Evolutionary conservation across 805 yeast species (phyloP).

Genomic region (Suhomyces prunicola): DNA sequence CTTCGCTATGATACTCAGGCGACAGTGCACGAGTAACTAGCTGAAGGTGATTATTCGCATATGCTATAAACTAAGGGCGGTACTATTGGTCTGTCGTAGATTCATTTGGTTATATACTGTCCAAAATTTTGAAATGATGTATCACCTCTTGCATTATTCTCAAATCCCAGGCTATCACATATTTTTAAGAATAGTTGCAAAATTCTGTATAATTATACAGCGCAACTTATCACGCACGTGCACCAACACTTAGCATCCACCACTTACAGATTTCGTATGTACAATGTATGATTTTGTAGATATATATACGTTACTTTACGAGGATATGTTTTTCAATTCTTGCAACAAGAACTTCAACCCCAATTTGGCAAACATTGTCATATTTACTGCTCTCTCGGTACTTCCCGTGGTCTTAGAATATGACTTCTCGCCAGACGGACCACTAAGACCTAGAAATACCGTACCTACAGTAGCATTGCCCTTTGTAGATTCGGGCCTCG

Average conservation of each 20-base stretch:
- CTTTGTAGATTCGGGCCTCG: conserved; percentile 9
- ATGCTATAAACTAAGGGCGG: too few relatives aligned
- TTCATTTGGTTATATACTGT: neutral
- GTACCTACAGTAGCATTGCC: conserved; percentile 50
- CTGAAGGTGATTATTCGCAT: neutral
- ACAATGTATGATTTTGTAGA: neutral
- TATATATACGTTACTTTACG: neutral
- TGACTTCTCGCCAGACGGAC: conserved; percentile 58
- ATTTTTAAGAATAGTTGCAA: neutral
- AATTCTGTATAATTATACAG: neutral
- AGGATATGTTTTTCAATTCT: conserved; percentile 26
- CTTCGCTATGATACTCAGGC: neutral
- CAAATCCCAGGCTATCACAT: neutral
- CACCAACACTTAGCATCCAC: neutral
- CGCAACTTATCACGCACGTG: neutral
- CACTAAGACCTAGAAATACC: conserved; percentile 68
- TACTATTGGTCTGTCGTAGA: neutral
- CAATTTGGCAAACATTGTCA: conserved; percentile 68
- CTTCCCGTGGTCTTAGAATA: conserved; percentile 43
- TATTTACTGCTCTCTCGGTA: conserved; percentile 58
- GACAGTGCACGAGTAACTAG: neutral
- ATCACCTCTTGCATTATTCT: neutral
- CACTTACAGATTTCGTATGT: neutral
- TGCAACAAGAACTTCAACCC: conserved; percentile 63
- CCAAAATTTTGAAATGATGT: neutral